These are phyloP conservation scores for Geranium incanum DNA, from an alignment of 441 rosid species.

Conservation along the genomic window DNA sequence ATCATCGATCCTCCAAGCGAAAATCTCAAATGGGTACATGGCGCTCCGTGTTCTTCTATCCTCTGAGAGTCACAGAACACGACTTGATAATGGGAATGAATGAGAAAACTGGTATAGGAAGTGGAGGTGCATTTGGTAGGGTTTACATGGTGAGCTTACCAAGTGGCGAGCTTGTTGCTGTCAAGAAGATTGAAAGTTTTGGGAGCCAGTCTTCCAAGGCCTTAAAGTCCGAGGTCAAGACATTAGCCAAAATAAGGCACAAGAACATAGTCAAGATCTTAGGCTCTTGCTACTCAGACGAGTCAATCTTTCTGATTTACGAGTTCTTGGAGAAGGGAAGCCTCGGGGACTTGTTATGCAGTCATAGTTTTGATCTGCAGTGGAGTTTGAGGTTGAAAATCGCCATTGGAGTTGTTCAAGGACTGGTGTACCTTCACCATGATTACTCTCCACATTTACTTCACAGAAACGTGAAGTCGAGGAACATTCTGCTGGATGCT, in stretches of 20 bases:
- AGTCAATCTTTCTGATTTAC: slow-evolving; percentile 44
- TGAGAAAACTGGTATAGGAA: slow-evolving; percentile 40
- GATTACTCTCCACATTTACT: slow-evolving; percentile 51
- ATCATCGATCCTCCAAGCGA: slow-evolving; percentile 42
- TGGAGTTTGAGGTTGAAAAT: slow-evolving; percentile 54
- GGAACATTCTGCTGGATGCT: slow-evolving; percentile 46
- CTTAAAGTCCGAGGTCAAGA: slow-evolving; percentile 53
- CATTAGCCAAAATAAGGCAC: slow-evolving; percentile 50
- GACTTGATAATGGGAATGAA: slow-evolving; percentile 45
- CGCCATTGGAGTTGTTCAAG: slow-evolving; percentile 56
- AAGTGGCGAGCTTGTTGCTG: slow-evolving; percentile 48
- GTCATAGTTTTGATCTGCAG: slow-evolving; percentile 32
- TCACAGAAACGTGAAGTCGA: slow-evolving; percentile 56
- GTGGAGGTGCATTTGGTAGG: slow-evolving; percentile 45
- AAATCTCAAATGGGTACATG: slow-evolving; percentile 40
- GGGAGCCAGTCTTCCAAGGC: slow-evolving; percentile 41
- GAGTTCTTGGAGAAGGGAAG: slow-evolving; percentile 52
- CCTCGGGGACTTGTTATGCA: slow-evolving; percentile 43
- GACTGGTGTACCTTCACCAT: slow-evolving; percentile 49
- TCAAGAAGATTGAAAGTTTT: slow-evolving; percentile 46
- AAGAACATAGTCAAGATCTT: slow-evolving; percentile 49
- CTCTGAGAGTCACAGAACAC: slow-evolving; percentile 50
- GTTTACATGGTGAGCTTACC: slow-evolving; percentile 40
- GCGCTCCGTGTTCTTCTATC: slow-evolving; percentile 54
- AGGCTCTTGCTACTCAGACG: slow-evolving; percentile 59